These are phyloP conservation scores for Capniomyces stellatus DNA, from an alignment of 371 early-diverging fungal genomes.

Conservation along the genomic window DNA sequence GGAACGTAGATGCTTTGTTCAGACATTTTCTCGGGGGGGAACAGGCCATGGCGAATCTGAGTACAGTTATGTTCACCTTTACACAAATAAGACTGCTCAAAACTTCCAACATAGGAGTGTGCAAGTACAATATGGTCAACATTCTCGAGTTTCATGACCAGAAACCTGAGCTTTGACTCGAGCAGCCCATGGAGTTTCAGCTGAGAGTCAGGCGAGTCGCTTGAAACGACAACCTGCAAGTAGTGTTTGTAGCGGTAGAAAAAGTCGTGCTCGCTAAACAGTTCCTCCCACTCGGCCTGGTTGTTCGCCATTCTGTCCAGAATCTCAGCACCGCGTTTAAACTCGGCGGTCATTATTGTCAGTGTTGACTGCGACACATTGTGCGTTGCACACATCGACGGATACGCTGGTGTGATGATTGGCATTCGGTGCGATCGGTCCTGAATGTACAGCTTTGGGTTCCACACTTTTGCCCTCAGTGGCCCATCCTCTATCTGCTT, in stretches of 20 bases:
- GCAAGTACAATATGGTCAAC: conserved; percentile 61
- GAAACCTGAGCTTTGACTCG: conserved; percentile 83
- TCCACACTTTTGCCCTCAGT: conserved; percentile 91
- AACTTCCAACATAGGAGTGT: conserved; percentile 82
- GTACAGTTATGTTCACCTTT: conserved; percentile 39
- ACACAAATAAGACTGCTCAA: conserved; percentile 48
- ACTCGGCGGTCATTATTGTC: conserved; percentile 68
- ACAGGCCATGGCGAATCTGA: conserved; percentile 40
- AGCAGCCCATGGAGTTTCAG: conserved; percentile 76
- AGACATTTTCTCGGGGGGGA: conserved; percentile 20
- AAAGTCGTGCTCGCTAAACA: conserved; percentile 83
- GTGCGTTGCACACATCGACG: conserved; percentile 99
- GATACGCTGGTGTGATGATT: conserved; percentile 99
- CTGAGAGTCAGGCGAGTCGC: conserved; percentile 53
- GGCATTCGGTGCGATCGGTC: conserved; percentile 96
- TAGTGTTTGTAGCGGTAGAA: conserved; percentile 84
- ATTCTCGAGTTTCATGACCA: conserved; percentile 72
- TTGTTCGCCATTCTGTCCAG: conserved; percentile 52
- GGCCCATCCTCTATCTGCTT: conserved; percentile 85
- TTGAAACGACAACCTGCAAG: conserved; percentile 72
- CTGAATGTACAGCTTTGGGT: conserved; percentile 77
- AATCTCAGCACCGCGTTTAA: conserved; percentile 55
- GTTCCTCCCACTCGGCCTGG: conserved; percentile 37
- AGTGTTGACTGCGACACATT: conserved; percentile 92
- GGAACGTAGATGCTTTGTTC: too few relatives aligned